Percentiles rank a stretch among this genome's conserved stretches.
phyloP scores from a whole-genome alignment of 2,329 filamentous ascomycete species.

The Eutypella sp. region DNA sequence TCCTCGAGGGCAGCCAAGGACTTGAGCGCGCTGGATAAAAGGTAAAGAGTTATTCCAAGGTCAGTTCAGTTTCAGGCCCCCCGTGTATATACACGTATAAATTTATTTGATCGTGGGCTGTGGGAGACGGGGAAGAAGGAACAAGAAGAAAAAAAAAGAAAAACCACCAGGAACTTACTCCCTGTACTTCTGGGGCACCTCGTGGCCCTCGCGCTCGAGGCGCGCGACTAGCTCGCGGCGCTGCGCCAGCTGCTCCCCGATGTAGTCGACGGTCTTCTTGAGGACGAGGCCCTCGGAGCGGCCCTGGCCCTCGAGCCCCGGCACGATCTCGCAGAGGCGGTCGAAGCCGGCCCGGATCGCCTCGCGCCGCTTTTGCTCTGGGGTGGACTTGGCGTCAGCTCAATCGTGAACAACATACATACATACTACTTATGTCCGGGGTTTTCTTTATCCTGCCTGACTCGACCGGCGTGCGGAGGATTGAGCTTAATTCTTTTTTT shows the following conservation, averaged over 20 bases:
- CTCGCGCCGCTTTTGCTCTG: constrained; percentile 57
- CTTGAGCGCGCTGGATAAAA: too few relatives aligned
- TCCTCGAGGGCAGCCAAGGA: too few relatives aligned
- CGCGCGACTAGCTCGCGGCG: constrained; percentile 52
- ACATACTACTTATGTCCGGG: too few relatives aligned
- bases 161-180: constrained; percentile 34
- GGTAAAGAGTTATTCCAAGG: too few relatives aligned
- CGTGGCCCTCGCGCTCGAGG: constrained; percentile 50
- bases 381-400: neutral
- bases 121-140: too few relatives aligned
- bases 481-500: too few relatives aligned
- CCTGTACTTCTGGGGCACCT: constrained; percentile 43
- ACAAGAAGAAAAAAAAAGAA: neutral
- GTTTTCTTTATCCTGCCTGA: too few relatives aligned
- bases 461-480: too few relatives aligned
- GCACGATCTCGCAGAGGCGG: constrained; percentile 72
- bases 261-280: constrained; percentile 62
- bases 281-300: constrained; percentile 84
- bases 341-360: constrained; percentile 84
- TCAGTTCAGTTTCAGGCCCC: too few relatives aligned
- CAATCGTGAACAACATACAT: too few relatives aligned
- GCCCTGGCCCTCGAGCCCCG: constrained; percentile 75
- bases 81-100: too few relatives aligned
- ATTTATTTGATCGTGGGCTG: too few relatives aligned
- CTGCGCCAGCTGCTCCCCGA: constrained; percentile 55